Conservation (phyloP, 1,284 basidiomycete species). For the Farysia itapuensis region DNA sequence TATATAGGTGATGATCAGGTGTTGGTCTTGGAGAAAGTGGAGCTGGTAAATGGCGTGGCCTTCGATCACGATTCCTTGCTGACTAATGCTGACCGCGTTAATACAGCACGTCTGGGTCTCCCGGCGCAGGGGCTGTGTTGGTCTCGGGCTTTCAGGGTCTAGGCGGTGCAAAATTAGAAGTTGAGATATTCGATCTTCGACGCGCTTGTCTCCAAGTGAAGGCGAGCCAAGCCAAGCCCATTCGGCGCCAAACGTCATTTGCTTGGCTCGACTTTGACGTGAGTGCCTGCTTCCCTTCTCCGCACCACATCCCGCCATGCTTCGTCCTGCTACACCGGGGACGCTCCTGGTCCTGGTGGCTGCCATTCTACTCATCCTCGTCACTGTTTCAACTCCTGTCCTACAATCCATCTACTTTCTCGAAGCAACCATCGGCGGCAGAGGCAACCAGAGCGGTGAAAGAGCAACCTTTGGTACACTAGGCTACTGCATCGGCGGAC, state of each 20-base stretch:
- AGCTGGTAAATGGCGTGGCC: constrained; percentile 25
- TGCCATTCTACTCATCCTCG: constrained; percentile 43
- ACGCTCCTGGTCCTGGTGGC: constrained; percentile 47
- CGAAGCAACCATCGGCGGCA: constrained; percentile 34
- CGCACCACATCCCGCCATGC: constrained; percentile 19
- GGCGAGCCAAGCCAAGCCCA: too few relatives aligned
- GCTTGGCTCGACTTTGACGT: too few relatives aligned
- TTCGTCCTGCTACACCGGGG: constrained; percentile 43
- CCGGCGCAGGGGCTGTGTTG: too few relatives aligned
- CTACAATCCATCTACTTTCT: constrained; percentile 52
- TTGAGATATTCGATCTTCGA: too few relatives aligned
- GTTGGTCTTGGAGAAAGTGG: constrained; percentile 12
- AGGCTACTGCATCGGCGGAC: constrained; percentile 43
- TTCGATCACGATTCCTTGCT: constrained; percentile 45
- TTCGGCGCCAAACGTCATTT: too few relatives aligned
- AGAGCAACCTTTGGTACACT: constrained; percentile 35
- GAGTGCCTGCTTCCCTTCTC: not conserved
- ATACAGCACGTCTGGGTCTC: too few relatives aligned
- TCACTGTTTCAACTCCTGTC: constrained; percentile 48
- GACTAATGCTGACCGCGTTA: too few relatives aligned
- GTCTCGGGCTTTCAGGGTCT: too few relatives aligned
- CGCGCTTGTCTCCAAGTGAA: too few relatives aligned
- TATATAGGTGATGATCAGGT: constrained; percentile 2
- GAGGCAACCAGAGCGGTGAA: constrained; percentile 24
- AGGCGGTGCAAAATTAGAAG: too few relatives aligned